Conservation (phyloP, 2,329 filamentous ascomycete genomes). For the Diaporthe velutina region DNA sequence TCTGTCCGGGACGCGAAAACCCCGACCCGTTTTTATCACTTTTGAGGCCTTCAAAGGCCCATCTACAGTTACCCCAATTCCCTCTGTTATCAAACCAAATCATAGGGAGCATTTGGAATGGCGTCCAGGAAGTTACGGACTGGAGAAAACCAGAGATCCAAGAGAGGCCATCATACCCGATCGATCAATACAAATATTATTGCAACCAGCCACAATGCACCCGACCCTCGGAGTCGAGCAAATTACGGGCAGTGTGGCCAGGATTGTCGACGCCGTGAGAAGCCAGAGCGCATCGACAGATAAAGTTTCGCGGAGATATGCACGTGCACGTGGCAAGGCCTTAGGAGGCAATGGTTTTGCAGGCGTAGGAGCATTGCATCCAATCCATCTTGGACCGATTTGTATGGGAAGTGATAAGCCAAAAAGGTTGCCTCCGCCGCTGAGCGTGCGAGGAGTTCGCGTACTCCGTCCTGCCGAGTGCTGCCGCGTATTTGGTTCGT, state of each 20-base stretch:
- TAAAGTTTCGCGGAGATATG: not conserved
- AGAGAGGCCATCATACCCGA: slow-evolving; percentile 27
- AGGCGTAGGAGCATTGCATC: not conserved
- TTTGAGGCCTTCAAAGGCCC: slow-evolving; percentile 11
- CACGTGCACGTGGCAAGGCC: not conserved
- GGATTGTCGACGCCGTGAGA: not conserved
- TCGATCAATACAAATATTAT: slow-evolving; percentile 38
- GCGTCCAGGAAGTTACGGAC: slow-evolving; percentile 37
- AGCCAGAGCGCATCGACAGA: not conserved
- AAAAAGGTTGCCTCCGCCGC: slow-evolving; percentile 4
- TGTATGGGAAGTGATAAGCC: not conserved
- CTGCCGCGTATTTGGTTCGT: slow-evolving; percentile 4
- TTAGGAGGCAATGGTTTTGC: not conserved
- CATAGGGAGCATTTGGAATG: slow-evolving; percentile 39
- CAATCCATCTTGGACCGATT: not conserved
- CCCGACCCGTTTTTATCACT: slow-evolving; percentile 19
- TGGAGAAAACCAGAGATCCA: slow-evolving; percentile 25
- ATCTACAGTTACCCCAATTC: slow-evolving; percentile 28
- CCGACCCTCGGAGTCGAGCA: not conserved
- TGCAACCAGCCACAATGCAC: slow-evolving; percentile 7
- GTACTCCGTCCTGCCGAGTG: not conserved
- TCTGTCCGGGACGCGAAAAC: slow-evolving; percentile 1
- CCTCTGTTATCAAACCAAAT: slow-evolving; percentile 36
- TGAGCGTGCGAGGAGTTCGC: slow-evolving; percentile 20
- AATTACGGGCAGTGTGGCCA: not conserved